A percentile compares a stretch with the other conserved stretches of the same genome.
These are phyloP conservation scores for Trichoderma semiorbis DNA, from an alignment of 2,329 filamentous ascomycete genomes.

Conservation along the genomic window DNA sequence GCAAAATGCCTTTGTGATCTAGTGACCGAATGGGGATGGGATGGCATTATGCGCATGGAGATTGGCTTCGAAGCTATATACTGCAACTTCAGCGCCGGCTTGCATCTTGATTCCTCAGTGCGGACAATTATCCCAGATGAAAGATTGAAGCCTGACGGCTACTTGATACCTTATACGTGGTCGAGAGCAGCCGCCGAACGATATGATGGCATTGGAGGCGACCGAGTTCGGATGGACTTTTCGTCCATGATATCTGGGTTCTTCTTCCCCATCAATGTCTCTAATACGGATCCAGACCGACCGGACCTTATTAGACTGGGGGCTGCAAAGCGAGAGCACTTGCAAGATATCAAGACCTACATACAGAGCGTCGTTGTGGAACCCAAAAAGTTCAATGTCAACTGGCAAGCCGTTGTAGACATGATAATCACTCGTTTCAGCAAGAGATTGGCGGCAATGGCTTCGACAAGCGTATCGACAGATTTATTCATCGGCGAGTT, in stretches of 20 bases:
- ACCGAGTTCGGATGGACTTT: conserved; percentile 44
- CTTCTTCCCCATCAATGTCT: conserved; percentile 50
- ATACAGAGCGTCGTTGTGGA: conserved; percentile 42
- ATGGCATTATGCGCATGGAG: conserved; percentile 66
- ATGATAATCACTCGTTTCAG: conserved; percentile 62
- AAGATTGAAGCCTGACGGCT: conserved; percentile 18
- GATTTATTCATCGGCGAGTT: conserved; percentile 35
- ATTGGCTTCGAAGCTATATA: conserved; percentile 68
- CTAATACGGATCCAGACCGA: conserved; percentile 36
- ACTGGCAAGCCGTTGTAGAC: conserved; percentile 68
- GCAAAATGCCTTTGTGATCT: conserved; percentile 55
- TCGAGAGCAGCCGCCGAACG: conserved; percentile 40
- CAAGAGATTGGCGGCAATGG: conserved; percentile 47
- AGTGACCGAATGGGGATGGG: conserved; percentile 52
- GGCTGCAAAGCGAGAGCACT: conserved; percentile 28
- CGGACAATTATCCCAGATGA: conserved; percentile 25
- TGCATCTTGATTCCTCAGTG: conserved; percentile 36
- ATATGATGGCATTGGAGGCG: conserved; percentile 44
- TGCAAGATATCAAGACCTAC: conserved; percentile 39
- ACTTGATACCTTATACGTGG: conserved; percentile 38
- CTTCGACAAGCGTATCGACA: conserved; percentile 26
- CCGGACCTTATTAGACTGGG: conserved; percentile 34
- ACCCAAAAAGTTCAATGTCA: conserved; percentile 32
- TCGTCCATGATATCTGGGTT: conserved; percentile 50
- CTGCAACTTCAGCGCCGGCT: conserved; percentile 54